These are phyloP conservation scores for Cystofilobasidium ferigula DNA, from an alignment of 768 basidiomycete species.

Conservation along the genomic window DNA sequence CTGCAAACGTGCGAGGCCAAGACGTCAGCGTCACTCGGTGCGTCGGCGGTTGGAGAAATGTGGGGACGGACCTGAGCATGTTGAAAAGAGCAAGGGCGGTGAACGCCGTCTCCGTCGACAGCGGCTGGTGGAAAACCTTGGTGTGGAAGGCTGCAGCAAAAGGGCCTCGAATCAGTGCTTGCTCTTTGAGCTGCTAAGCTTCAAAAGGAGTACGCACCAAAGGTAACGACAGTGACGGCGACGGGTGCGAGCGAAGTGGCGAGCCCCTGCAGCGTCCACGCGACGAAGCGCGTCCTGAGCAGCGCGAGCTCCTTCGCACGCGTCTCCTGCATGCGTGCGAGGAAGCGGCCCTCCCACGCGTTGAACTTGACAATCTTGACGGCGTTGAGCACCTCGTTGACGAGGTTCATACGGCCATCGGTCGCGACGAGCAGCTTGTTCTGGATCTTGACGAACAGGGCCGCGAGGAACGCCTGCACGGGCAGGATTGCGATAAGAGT, in stretches of 20 bases:
- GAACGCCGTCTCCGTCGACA: constrained; percentile 41
- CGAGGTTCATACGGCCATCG: constrained; percentile 39
- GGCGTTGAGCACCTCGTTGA: constrained; percentile 41
- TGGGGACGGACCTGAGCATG: constrained; percentile 34
- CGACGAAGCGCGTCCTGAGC: constrained; percentile 35
- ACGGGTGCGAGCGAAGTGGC: constrained; percentile 26
- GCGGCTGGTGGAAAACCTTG: constrained; percentile 35
- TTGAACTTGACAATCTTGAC: constrained; percentile 38
- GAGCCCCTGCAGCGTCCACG: constrained; percentile 27
- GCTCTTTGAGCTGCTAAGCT: background rate
- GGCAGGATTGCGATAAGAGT: constrained; percentile 32
- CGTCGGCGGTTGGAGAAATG: background rate
- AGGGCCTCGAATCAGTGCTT: background rate
- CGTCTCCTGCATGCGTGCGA: constrained; percentile 36
- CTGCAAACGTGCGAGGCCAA: background rate
- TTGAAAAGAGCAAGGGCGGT: constrained; percentile 42
- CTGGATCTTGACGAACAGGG: constrained; percentile 30
- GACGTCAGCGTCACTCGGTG: too few relatives aligned
- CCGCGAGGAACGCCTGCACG: constrained; percentile 33
- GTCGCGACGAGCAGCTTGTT: constrained; percentile 38
- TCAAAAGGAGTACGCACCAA: background rate
- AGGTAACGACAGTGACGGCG: constrained; percentile 29
- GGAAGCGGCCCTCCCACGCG: constrained; percentile 38
- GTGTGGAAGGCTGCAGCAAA: constrained; percentile 32
- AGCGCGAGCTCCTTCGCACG: constrained; percentile 37